Conservation (phyloP, 1,284 basidiomycete genomes). For the Malassezia pachydermatis region DNA sequence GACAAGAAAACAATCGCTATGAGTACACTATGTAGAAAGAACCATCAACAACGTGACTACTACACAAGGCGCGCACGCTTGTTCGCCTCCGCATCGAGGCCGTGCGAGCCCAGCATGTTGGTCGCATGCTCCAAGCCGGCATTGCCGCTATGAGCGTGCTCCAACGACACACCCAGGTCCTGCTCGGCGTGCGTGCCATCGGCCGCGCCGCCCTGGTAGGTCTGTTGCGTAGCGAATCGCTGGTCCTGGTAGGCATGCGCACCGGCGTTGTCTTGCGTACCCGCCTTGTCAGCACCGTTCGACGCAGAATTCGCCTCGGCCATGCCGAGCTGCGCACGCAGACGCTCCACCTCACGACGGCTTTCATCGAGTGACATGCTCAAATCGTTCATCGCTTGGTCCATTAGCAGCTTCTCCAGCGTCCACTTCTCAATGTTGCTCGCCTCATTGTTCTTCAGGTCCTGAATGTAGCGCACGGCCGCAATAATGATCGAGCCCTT, state of each 20-base stretch:
- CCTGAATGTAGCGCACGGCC: conserved; percentile 76
- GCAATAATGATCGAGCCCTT: conserved; percentile 76
- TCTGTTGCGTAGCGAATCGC: conserved; percentile 10
- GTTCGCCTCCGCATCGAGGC: conserved; percentile 11
- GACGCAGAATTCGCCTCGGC: conserved; percentile 6
- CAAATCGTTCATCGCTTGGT: conserved; percentile 56
- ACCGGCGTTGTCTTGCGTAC: neutral
- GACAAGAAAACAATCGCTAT: neutral
- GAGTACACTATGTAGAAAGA: neutral
- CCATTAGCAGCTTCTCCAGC: conserved; percentile 81
- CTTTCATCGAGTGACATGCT: conserved; percentile 35
- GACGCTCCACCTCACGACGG: conserved; percentile 27
- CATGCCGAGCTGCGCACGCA: conserved; percentile 29
- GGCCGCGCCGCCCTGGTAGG: conserved; percentile 7
- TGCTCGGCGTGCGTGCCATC: conserved; percentile 5
- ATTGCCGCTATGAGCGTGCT: conserved; percentile 4
- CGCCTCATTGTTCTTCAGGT: conserved; percentile 78
- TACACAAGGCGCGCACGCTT: conserved; percentile 13
- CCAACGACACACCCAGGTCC: conserved; percentile 11
- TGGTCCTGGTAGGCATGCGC: conserved; percentile 5
- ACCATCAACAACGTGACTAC: neutral
- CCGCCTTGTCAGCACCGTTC: neutral
- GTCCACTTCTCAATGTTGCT: conserved; percentile 81
- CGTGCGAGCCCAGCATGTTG: conserved; percentile 12
- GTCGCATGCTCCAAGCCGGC: conserved; percentile 4